Evolutionary conservation across 139 green algal species (phyloP), one percentile per base, ranked within the genome.

Genomic region (Picochlorum sp.): DNA sequence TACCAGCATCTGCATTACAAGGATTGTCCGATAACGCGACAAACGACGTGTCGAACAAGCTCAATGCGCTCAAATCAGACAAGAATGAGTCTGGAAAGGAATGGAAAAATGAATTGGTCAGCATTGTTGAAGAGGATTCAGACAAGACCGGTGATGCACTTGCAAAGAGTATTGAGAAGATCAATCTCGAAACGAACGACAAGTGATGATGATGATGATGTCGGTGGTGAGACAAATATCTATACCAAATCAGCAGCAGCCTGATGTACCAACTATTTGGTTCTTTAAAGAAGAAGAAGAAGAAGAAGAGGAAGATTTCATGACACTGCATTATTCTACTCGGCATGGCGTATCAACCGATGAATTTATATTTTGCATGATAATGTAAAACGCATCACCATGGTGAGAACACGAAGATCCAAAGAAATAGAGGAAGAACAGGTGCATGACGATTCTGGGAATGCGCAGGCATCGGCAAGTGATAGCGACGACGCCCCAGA

Each of bases 401-500:
- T 54, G 47, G 47, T 54, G 47, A 54, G 11, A 21, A 54, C 47
- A 54, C 16, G 47, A 6, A 54, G 47, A 20, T 21, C 16, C 16
- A 54, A 20, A 54, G 47, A 21, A 20, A 13, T 9, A 9, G n/a
- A 26, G 2, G n/a, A 20, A 54, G 47, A 54, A 20, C 16, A 13
- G 47, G 16, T 54, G 47, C 47, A 20, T 54, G 18, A 20, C 47
- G 47, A 54, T 11, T 41, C 34, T 11, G 8, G 34, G 34, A 41
- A 41, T 14, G 34, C 34, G 9, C 7, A 41, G 8, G 34, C 7
- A 14, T 41, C 34, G 8, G 58, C 0, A 30, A 65, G 58, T 14
- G 60, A 55, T 14, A 54, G 34, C 41, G 60, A 66, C 24, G 60
- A 66, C 24, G 60, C 60, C 15, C 60, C 60, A 50, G 60, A 66